Conservation (phyloP, 1,139 yeast genomes). For the Saccharomyces hybrid region DNA sequence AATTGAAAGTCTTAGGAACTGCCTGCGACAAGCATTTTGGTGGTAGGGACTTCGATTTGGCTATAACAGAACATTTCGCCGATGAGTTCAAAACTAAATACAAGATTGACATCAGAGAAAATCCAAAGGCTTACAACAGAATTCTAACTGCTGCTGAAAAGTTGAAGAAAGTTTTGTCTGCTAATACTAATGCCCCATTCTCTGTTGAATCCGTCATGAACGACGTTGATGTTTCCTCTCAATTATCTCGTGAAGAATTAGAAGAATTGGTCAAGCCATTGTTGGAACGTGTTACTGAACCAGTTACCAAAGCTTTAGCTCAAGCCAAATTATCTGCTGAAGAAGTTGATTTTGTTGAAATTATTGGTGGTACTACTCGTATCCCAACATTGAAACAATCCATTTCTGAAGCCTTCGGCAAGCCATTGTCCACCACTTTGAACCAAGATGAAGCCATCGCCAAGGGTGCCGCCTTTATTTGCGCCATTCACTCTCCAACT, state of each 20-base stretch:
- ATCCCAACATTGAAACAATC: conserved; percentile 85
- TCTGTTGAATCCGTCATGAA: conserved; percentile 93
- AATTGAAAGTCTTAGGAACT: conserved; percentile 82
- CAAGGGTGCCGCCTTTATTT: conserved; percentile 96
- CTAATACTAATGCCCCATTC: conserved; percentile 90
- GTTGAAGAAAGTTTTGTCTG: conserved; percentile 91
- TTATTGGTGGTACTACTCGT: conserved; percentile 97
- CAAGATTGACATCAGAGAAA: conserved; percentile 82
- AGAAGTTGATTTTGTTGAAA: conserved; percentile 83
- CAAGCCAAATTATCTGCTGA: conserved; percentile 64
- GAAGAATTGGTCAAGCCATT: conserved; percentile 82
- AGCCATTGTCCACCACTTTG: conserved; percentile 84
- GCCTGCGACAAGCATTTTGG: conserved; percentile 94
- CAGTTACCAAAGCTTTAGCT: conserved; percentile 73
- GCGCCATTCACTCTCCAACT: conserved; percentile 98
- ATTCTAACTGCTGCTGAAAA: conserved; percentile 85
- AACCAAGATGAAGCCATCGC: conserved; percentile 99
- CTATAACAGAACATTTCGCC: conserved; percentile 90
- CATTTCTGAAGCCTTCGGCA: conserved; percentile 72
- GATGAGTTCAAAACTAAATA: conserved; percentile 81
- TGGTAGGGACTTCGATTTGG: conserved; percentile 91
- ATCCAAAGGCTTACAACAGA: conserved; percentile 92
- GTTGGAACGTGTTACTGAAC: conserved; percentile 62
- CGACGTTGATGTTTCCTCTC: conserved; percentile 90
- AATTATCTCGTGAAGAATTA: conserved; percentile 81